Evolutionary conservation across 2,329 filamentous ascomycete species (phyloP).

Genomic region (Achaetomium macrosporum): DNA sequence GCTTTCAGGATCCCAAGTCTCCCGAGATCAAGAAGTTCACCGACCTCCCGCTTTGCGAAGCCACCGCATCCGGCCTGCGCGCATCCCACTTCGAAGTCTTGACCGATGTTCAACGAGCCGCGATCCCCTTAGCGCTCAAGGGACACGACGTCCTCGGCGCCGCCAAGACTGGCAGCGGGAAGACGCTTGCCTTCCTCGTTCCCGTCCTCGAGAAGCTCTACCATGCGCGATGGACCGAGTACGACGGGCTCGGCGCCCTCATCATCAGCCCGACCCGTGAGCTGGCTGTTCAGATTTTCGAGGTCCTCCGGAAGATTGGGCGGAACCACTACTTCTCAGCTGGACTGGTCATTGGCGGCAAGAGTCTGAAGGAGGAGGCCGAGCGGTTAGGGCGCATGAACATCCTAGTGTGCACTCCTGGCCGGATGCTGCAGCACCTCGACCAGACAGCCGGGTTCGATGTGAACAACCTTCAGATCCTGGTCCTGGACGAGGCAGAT

Average conservation of each 20-base stretch:
- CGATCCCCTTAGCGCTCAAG: conserved; percentile 82
- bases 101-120: conserved; percentile 85
- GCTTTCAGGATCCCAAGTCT: conserved; percentile 53
- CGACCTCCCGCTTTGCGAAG: conserved; percentile 77
- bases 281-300: conserved; percentile 93
- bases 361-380: conserved; percentile 79
- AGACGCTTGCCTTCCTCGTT: conserved; percentile 87
- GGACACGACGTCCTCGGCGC: conserved; percentile 85
- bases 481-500: conserved; percentile 94
- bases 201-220: conserved; percentile 92
- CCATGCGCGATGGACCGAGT: conserved; percentile 79
- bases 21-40: conserved; percentile 62
- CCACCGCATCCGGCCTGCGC: conserved; percentile 73
- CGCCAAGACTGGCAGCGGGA: conserved; percentile 91
- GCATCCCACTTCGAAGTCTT: conserved; percentile 82
- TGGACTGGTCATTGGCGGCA: conserved; percentile 88
- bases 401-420: conserved; percentile 91
- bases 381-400: conserved; percentile 88
- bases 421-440: conserved; percentile 90
- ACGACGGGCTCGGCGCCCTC: conserved; percentile 85
- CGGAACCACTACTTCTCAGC: conserved; percentile 86
- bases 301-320: conserved; percentile 85
- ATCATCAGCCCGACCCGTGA: conserved; percentile 93
- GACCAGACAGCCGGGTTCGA: conserved; percentile 90
- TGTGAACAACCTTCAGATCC: conserved; percentile 82